Evolutionary conservation across 2,329 filamentous ascomycete genomes (phyloP).

Genomic region (Pseudophaeomoniella oleicola): DNA sequence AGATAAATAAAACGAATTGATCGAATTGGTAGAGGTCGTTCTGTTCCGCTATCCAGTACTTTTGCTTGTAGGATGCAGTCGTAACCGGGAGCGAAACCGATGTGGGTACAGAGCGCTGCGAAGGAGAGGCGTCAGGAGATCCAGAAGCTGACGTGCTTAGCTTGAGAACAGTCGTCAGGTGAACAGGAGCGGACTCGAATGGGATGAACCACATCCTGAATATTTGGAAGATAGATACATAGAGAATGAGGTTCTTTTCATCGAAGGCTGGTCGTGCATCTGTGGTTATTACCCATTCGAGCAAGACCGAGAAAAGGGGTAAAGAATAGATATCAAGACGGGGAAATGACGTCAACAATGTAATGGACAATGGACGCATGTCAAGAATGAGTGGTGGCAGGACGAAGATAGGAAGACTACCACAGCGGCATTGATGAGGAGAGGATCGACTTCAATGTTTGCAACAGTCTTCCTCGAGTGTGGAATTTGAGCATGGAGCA

Average conservation of each 20-base stretch:
- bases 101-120: slow-evolving; percentile 21
- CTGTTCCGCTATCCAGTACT: slow-evolving; percentile 60
- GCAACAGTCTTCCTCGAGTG: no score
- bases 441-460: no score
- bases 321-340: no score
- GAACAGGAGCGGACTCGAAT: slow-evolving; percentile 54
- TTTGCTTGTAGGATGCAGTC: slow-evolving; percentile 13
- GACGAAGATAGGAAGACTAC: no score
- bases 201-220: slow-evolving; percentile 69
- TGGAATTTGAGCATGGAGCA: slow-evolving; percentile 2
- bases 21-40: slow-evolving; percentile 70
- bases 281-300: no score
- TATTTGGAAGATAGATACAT: slow-evolving; percentile 57
- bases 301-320: no score
- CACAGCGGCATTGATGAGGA: no score
- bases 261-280: no score
- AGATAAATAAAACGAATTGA: slow-evolving; percentile 60
- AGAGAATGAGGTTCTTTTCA: slow-evolving; percentile 49
- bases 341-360: no score
- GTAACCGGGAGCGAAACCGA: slow-evolving; percentile 9
- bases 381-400: no score
- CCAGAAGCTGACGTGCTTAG: slow-evolving; percentile 35
- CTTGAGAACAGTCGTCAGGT: slow-evolving; percentile 52
- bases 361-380: no score
- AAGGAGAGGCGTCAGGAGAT: slow-evolving; percentile 47